phyloP scores from a whole-genome alignment of 306 rosid species.

The Ochetophila trinervis region DNA sequence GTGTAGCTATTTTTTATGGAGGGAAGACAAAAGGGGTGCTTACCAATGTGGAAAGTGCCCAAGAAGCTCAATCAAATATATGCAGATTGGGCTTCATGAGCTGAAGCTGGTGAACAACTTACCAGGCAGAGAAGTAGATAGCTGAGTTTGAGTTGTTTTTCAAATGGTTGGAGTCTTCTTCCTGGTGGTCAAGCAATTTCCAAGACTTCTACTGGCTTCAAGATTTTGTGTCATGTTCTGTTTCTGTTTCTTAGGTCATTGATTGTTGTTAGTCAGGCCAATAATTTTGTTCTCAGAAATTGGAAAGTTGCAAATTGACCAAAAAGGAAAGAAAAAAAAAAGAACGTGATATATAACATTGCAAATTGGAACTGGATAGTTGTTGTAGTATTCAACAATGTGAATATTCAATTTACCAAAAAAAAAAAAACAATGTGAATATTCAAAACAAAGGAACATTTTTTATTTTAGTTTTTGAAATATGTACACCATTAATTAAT shows the following conservation, averaged over 20 bases:
- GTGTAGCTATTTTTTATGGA: conserved; percentile 31
- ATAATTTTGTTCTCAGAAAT: conserved; percentile 28
- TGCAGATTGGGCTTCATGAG: conserved; percentile 95
- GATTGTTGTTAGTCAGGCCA: conserved; percentile 36
- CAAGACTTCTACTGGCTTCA: neutral
- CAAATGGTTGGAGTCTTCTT: conserved; percentile 14
- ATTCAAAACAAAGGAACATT: neutral
- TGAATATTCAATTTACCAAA: neutral
- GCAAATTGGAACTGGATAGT: conserved; percentile 17
- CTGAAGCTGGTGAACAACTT: conserved; percentile 46
- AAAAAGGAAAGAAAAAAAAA: neutral
- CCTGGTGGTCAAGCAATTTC: neutral
- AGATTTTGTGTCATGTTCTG: conserved; percentile 1
- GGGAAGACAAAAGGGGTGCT: conserved; percentile 43
- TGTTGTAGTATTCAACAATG: conserved; percentile 5
- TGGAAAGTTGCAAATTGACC: no score
- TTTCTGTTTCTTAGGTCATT: conserved; percentile 22
- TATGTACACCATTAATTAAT: neutral
- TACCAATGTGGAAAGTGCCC: conserved; percentile 62
- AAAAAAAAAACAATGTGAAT: conserved; percentile 13
- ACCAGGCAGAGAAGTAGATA: conserved; percentile 42
- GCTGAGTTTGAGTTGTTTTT: conserved; percentile 29
- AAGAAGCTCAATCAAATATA: conserved; percentile 82
- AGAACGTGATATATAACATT: conserved; percentile 17
- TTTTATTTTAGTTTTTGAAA: neutral